Evolutionary conservation across 2,329 filamentous ascomycete species (phyloP).

Genomic region (Aureobasidium melanogenum): DNA sequence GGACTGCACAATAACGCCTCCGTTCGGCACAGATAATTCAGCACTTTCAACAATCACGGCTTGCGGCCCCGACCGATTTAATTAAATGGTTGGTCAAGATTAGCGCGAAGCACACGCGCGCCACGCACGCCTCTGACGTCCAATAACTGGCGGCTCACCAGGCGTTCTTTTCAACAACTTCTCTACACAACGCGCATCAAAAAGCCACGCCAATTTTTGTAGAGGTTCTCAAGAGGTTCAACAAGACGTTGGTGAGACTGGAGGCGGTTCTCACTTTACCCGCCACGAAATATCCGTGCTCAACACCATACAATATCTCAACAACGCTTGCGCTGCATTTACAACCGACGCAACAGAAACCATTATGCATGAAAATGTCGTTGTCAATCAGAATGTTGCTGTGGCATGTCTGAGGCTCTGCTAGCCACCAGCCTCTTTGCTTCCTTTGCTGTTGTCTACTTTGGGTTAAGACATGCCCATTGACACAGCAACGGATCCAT

Average conservation of each 20-base stretch:
- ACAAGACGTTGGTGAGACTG: constrained; percentile 2
- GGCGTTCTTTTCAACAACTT: constrained; percentile 9
- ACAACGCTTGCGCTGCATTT: neutral
- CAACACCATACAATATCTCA: neutral
- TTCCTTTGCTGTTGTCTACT: neutral
- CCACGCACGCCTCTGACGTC: constrained; percentile 7
- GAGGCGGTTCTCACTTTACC: neutral
- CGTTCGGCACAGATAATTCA: neutral
- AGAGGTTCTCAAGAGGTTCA: neutral
- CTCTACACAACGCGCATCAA: neutral
- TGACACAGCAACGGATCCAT: constrained; percentile 2
- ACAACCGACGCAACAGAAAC: neutral
- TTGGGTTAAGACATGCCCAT: neutral
- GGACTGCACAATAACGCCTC: neutral
- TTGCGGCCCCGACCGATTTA: neutral
- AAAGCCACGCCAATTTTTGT: neutral
- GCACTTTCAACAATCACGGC: neutral
- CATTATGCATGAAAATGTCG: neutral
- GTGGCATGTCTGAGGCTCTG: neutral
- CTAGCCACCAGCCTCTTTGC: neutral
- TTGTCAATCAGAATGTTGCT: neutral
- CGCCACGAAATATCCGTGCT: neutral
- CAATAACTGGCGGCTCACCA: constrained; percentile 1
- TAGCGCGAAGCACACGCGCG: constrained; percentile 2
- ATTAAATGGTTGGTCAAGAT: neutral